Evolutionary conservation across 768 basidiomycete species (phyloP), one percentile per base, ranked within the genome.

Genomic region (Trametes villosa): DNA sequence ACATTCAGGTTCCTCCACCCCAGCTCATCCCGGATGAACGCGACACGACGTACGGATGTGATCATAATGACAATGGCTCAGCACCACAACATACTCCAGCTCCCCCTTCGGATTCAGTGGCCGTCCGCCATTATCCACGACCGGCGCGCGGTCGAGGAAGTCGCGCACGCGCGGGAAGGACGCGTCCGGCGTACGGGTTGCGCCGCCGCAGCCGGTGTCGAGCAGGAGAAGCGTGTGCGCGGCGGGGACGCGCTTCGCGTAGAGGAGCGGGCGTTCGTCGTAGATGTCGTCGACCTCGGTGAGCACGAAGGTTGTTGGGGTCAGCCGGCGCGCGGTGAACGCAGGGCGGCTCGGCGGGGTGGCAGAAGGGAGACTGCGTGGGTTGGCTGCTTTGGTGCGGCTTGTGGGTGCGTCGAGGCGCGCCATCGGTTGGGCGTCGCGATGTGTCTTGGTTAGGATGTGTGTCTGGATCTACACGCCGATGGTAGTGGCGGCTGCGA

Each of bases 61-160:
- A 63, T 85, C 84, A 62, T 83, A 84, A 62, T 85, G 84, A 58
- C 82, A 83, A 66, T 85, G 83, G 12, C 78, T 83, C 41, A 78
- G 71, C 22, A 81, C 79, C 9, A 85, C 76, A 36, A 83, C 65
- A 59, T 85, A 85, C 36, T 68, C 65, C 76, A 81, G 67, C 46
- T 59, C 66, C 11, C 78, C 77, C 3, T 66, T 72, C 42, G 70
- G 68, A 60, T 86, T 86, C 62, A 85, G 69, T 26, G 83, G 78
- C 38, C 57, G 53, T 17, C 73, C 76, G 11, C 62, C 72, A 62
- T 84, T 84, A 49, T 80, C 80, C 6, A 68, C 65, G 26, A 85
- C 64, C 2, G 60, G 61, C 4, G 81, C 75, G 15, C 75, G 77
- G 67, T 85, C 83, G 52, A 86, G 74, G 72, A 81, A 86, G 38